Evolutionary conservation across 257 asterid species (phyloP).

Genomic region (Salvia hispanica): DNA sequence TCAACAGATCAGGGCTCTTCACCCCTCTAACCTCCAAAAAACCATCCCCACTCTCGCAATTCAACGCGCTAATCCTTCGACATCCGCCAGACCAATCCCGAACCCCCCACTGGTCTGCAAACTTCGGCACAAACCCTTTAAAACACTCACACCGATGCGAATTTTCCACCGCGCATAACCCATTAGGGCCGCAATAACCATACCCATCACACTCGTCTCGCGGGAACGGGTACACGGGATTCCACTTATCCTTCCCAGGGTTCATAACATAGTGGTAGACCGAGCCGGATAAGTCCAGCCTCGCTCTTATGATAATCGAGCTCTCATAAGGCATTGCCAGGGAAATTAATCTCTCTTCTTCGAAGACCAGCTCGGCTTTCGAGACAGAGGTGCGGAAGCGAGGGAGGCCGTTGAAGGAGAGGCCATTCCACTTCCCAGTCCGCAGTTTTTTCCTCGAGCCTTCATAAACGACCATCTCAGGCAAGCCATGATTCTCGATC

Average conservation of each 20-base stretch:
- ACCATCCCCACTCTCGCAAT: slow-evolving; percentile 27
- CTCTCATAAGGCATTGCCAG: not conserved
- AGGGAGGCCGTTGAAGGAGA: slow-evolving; percentile 22
- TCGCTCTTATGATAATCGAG: slow-evolving; percentile 13
- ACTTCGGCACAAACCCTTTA: slow-evolving; percentile 26
- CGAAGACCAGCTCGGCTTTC: not conserved
- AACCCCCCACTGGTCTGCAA: slow-evolving; percentile 23
- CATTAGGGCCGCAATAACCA: slow-evolving; percentile 32
- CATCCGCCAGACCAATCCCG: slow-evolving; percentile 37
- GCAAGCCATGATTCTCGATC: slow-evolving; percentile 31
- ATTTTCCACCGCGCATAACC: slow-evolving; percentile 17
- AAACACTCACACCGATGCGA: slow-evolving; percentile 27
- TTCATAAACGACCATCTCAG: slow-evolving; percentile 28
- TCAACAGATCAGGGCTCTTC: too few species aligned
- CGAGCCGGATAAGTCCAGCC: slow-evolving; percentile 3
- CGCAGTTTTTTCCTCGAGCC: slow-evolving; percentile 13
- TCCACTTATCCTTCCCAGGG: slow-evolving; percentile 27
- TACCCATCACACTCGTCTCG: slow-evolving; percentile 27
- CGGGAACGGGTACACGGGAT: not conserved
- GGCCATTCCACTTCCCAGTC: slow-evolving; percentile 43
- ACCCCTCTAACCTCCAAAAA: not conserved
- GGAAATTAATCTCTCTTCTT: slow-evolving; percentile 25
- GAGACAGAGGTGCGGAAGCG: not conserved
- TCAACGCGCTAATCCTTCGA: not conserved
- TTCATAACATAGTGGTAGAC: slow-evolving; percentile 19